These are phyloP conservation scores for Aurantiochytrium sp. DNA, from an alignment of 108 stramenopile species.

Conservation along the genomic window DNA sequence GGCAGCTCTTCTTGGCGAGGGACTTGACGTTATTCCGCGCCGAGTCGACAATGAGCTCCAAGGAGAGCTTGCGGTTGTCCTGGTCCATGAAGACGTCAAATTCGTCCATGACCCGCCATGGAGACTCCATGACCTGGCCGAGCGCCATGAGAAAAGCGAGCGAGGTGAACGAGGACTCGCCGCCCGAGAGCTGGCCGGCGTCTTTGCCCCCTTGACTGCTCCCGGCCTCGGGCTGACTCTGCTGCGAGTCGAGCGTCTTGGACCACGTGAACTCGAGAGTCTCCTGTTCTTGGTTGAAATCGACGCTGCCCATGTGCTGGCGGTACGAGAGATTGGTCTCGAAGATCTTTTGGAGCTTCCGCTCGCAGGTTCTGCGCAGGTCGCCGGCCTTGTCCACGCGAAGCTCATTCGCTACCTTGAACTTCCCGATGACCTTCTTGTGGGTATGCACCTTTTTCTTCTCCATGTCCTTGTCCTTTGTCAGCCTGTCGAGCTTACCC, in stretches of 20 bases:
- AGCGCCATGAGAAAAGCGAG: constrained; percentile 76
- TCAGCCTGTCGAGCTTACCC: too few species aligned
- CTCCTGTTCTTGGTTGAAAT: not conserved
- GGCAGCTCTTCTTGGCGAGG: constrained; percentile 65
- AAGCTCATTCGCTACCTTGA: too few species aligned
- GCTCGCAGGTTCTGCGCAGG: not conserved
- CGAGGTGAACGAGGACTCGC: not conserved
- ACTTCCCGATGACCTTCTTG: too few species aligned
- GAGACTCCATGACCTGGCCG: constrained; percentile 81
- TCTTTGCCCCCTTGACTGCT: too few species aligned
- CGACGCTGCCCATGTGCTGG: not conserved
- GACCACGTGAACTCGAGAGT: not conserved
- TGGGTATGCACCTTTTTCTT: too few species aligned
- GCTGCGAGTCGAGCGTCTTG: not conserved
- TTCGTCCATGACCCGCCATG: constrained; percentile 96
- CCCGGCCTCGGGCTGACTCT: too few species aligned
- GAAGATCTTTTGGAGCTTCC: not conserved
- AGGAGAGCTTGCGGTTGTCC: constrained; percentile 72
- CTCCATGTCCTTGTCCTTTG: too few species aligned
- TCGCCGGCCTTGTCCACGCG: not conserved
- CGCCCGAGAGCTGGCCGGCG: not conserved
- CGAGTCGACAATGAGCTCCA: constrained; percentile 63
- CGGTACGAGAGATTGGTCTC: not conserved
- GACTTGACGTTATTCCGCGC: not conserved
- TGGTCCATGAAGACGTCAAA: constrained; percentile 96